Evolutionary conservation across 2,329 filamentous ascomycete species (phyloP).

Genomic region (Epicoccum nigrum): DNA sequence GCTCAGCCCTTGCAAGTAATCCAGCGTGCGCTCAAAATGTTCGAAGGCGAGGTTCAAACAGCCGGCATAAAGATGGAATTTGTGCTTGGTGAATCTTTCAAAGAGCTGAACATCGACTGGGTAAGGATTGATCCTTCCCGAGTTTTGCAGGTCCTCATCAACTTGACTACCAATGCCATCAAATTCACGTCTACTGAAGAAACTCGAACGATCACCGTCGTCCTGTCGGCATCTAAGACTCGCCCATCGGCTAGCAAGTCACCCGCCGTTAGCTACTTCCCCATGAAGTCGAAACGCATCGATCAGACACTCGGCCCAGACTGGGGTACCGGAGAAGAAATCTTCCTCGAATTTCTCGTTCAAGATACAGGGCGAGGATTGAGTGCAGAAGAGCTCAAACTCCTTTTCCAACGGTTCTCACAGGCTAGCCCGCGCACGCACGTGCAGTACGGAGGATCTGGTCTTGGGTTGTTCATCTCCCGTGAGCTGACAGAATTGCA

Average conservation of each 20-base stretch:
- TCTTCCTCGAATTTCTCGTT: slow-evolving; percentile 75
- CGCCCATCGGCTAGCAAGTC: slow-evolving; percentile 54
- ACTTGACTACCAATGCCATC: slow-evolving; percentile 79
- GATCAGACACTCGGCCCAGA: slow-evolving; percentile 61
- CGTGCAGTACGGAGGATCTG: slow-evolving; percentile 79
- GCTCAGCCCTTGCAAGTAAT: slow-evolving; percentile 71
- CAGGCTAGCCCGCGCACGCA: slow-evolving; percentile 79
- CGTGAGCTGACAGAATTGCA: slow-evolving; percentile 80
- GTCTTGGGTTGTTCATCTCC: slow-evolving; percentile 79
- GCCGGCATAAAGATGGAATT: slow-evolving; percentile 72
- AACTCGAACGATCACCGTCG: slow-evolving; percentile 68
- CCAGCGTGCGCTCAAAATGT: slow-evolving; percentile 74
- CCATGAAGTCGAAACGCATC: slow-evolving; percentile 58
- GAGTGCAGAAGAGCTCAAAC: slow-evolving; percentile 71
- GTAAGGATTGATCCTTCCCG: slow-evolving; percentile 76
- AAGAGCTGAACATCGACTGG: slow-evolving; percentile 65
- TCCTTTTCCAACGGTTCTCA: slow-evolving; percentile 78
- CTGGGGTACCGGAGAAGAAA: slow-evolving; percentile 71
- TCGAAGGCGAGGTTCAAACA: slow-evolving; percentile 74
- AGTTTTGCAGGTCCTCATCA: slow-evolving; percentile 79
- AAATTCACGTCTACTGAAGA: slow-evolving; percentile 75
- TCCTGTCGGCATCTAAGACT: slow-evolving; percentile 66
- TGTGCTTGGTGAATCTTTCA: slow-evolving; percentile 67
- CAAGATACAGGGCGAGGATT: slow-evolving; percentile 79
- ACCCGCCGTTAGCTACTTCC: slow-evolving; percentile 65